A percentile compares a stretch with the other conserved stretches of the same genome.
Conservation (phyloP, 176 grass and related monocot genomes). For the Pontederia crassipes region DNA sequence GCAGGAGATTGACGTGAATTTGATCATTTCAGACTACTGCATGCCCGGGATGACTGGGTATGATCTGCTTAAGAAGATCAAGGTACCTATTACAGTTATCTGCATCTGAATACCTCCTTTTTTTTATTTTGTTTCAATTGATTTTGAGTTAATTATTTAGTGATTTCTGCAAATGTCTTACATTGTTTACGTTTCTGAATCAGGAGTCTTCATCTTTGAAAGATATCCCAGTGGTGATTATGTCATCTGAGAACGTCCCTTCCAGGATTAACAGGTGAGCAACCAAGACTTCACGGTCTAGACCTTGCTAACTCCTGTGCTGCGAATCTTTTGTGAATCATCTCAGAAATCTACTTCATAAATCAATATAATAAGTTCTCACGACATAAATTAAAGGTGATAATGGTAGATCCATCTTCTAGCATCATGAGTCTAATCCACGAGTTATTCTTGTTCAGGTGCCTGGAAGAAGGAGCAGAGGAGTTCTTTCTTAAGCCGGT, state of each 20-base stretch:
- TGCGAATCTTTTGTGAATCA: no score
- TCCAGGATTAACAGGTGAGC: conserved; percentile 25
- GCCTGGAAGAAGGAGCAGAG: conserved; percentile 26
- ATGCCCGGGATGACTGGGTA: conserved; percentile 29
- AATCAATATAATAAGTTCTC: no score
- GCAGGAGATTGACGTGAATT: conserved; percentile 28
- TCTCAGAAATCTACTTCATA: no score
- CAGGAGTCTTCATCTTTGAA: conserved; percentile 21
- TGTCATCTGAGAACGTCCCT: conserved; percentile 27
- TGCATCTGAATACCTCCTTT: no score
- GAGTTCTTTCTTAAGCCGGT: conserved; percentile 25
- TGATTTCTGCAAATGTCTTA: no score
- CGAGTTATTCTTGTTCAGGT: not conserved
- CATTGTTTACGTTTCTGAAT: not conserved
- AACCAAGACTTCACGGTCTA: no score
- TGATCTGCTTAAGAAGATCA: conserved; percentile 25
- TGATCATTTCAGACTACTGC: conserved; percentile 22
- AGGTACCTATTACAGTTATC: conserved; percentile 1
- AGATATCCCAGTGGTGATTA: conserved; percentile 26
- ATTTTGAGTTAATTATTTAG: no score
- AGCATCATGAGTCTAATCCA: no score
- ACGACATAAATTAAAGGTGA: not conserved
- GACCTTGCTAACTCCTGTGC: no score
- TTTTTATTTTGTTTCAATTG: no score
- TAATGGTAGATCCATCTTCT: not conserved